Evolutionary conservation across 1,284 basidiomycete genomes (phyloP), one percentile per base, ranked within the genome.

Genomic region (Ganoderma multipileum): DNA sequence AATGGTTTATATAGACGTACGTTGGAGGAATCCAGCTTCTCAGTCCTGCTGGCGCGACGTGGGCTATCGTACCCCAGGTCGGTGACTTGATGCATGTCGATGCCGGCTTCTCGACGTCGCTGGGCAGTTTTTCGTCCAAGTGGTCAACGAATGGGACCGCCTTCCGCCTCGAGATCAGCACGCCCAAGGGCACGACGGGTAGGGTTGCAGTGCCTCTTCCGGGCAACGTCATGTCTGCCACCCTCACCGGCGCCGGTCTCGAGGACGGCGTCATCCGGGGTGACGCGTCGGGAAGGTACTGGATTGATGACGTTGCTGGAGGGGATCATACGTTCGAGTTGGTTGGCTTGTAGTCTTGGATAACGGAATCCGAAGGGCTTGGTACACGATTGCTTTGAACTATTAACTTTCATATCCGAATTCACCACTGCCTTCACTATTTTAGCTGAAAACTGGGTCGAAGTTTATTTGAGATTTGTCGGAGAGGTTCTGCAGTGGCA

Each of bases 21-120:
- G n/a, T n/a, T n/a, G n/a, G n/a, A n/a, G n/a, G n/a, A n/a, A 72
- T 72, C 57, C 68, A 72, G 62, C 50, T 72, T 39, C 68, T 72
- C 36, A 70, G 52, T 59, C 61, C 54, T 58, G 66, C 68, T 0
- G 71, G 71, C 3, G 68, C 64, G 44, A 68, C 66, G 18, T 69
- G 71, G 71, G 42, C 62, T 1, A 68, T 72, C 62, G 66, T 41
- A 14, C 71, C 68, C 33, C 71, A 70, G 55, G 61, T 61, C 2
- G 71, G 66, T 11, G 68, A 72, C 65, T 64, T 70, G 55, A 38
- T 66, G 12, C 30, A 64, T 39, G 71, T 68, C 39, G 68, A 72
- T 63, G 50, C 66, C 11, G 71, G 68, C 58, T 70, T 69, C 54
- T 66, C 71, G n/a, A 72, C 71, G 4, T 39, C 61, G 41, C 57